Percentiles rank a stretch among this genome's conserved stretches.
These are phyloP conservation scores for Geotrichum restrictum DNA, from an alignment of 1,139 yeast species.

Conservation along the genomic window DNA sequence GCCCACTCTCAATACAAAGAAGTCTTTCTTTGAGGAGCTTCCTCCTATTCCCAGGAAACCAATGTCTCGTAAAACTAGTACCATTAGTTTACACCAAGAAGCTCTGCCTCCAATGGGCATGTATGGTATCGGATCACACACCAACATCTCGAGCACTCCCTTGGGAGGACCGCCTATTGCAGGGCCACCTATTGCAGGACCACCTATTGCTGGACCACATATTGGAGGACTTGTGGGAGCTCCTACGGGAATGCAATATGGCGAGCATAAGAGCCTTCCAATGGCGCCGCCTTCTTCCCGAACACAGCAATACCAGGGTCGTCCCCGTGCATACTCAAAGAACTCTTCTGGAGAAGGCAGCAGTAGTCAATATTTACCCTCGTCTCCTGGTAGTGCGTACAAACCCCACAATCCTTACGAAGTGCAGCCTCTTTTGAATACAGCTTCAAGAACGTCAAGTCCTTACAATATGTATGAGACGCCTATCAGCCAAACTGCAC, in stretches of 20 bases:
- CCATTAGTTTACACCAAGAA: constrained; percentile 17
- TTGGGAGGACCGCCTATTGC: constrained; percentile 17
- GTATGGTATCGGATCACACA: neutral
- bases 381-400: constrained; percentile 6
- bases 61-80: constrained; percentile 24
- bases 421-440: neutral
- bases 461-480: constrained; percentile 14
- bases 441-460: constrained; percentile 6
- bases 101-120: neutral
- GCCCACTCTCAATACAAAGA: constrained; percentile 26
- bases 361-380: neutral
- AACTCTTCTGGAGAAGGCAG: neutral
- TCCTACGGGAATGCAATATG: neutral
- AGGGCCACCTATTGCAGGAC: constrained; percentile 24
- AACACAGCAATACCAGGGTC: neutral
- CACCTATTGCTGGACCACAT: constrained; percentile 24
- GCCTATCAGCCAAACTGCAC: neutral
- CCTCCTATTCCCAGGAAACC: constrained; percentile 38
- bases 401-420: neutral
- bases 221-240: constrained; percentile 19
- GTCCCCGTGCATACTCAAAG: neutral
- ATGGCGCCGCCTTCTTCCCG: neutral
- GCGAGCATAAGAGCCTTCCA: neutral
- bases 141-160: neutral
- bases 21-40: constrained; percentile 55